phyloP scores from a whole-genome alignment of 2,329 filamentous ascomycete genomes.

The Monosporascus sp. region DNA sequence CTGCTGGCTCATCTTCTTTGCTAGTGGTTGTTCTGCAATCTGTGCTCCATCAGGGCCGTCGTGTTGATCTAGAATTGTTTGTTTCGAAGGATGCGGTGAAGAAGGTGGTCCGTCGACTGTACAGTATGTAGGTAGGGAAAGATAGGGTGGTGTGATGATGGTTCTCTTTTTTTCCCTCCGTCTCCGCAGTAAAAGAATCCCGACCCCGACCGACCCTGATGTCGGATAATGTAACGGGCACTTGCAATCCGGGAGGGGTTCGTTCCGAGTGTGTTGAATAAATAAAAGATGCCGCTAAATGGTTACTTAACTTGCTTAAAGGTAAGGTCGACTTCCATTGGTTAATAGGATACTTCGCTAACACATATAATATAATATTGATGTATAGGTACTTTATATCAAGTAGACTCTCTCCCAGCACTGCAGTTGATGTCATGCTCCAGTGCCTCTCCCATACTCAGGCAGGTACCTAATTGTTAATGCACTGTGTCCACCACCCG shows the following conservation, averaged over 20 bases:
- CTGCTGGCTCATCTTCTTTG: constrained; percentile 53
- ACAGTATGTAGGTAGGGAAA: background rate
- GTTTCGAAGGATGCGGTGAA: background rate
- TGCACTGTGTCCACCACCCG: background rate
- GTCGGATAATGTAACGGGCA: background rate
- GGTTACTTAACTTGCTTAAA: no score
- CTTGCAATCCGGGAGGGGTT: no score
- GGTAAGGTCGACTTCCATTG: background rate
- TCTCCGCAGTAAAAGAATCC: background rate
- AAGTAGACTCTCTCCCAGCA: background rate
- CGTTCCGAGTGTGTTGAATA: no score
- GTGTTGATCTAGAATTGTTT: background rate
- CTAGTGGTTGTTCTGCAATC: constrained; percentile 4
- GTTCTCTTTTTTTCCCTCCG: background rate
- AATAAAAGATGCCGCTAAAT: no score
- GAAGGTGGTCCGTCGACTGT: background rate
- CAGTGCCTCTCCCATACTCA: background rate
- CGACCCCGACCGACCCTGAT: background rate
- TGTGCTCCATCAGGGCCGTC: background rate
- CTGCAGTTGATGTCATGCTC: background rate
- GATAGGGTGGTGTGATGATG: background rate
- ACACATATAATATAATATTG: background rate
- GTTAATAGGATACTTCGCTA: background rate
- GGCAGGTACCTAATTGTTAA: background rate
- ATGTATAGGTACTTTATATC: no score